Conservation (phyloP, 495 filamentous ascomycete species). For the Baudoinia panamericana region DNA sequence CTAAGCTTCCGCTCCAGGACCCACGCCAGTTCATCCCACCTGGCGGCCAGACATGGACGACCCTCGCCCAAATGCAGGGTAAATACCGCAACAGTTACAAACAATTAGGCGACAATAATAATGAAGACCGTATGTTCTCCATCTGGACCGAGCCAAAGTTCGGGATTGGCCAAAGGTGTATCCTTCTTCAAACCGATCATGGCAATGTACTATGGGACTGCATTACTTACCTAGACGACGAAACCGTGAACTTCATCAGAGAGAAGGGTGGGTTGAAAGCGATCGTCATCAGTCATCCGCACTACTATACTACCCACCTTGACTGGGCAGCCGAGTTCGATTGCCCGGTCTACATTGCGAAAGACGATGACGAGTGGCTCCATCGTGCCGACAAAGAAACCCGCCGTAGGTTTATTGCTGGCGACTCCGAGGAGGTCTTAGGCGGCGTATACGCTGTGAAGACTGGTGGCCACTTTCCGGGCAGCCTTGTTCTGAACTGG, state of each 20-base stretch:
- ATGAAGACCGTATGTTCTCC: constrained; percentile 34
- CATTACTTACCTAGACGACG: constrained; percentile 48
- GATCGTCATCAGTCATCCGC: constrained; percentile 68
- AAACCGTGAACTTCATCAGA: constrained; percentile 37
- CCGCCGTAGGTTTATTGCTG: constrained; percentile 31
- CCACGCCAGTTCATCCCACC: constrained; percentile 52
- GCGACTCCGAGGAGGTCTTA: constrained; percentile 28
- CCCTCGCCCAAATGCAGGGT: constrained; percentile 7
- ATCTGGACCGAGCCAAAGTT: constrained; percentile 49
- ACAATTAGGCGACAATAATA: constrained; percentile 25
- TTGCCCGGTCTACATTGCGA: constrained; percentile 49
- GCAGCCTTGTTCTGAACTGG: constrained; percentile 50
- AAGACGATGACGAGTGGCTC: constrained; percentile 51
- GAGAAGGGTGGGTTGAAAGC: constrained; percentile 47
- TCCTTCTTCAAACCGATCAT: constrained; percentile 44
- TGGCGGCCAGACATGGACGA: constrained; percentile 23
- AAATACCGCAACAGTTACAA: constrained; percentile 7
- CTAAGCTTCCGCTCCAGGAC: constrained; percentile 31
- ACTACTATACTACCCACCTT: constrained; percentile 60
- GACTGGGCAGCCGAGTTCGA: constrained; percentile 52
- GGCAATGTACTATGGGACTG: constrained; percentile 70
- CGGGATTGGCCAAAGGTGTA: constrained; percentile 59
- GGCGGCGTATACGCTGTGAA: constrained; percentile 49
- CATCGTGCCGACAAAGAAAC: constrained; percentile 29
- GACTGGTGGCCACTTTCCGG: constrained; percentile 62